Evolutionary conservation across 106 monocot species (phyloP), one percentile per base, ranked within the genome.

Genomic region (Xerophyta viscosa): DNA sequence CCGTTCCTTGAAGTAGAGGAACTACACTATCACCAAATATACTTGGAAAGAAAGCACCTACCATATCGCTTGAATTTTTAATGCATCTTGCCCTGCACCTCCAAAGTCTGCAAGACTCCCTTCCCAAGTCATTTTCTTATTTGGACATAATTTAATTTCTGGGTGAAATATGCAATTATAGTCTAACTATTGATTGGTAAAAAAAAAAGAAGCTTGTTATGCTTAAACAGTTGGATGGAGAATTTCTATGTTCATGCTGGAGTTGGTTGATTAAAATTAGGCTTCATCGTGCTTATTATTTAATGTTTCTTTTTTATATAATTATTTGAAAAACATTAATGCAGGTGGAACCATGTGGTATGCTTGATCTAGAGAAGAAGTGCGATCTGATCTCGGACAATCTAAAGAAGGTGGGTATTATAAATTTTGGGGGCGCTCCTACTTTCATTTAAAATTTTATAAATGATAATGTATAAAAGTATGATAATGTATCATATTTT

Each of bases 351-450:
- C 87, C 73, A 36, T 57, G 50, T 63, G 54, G 52, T 31, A 18
- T 25, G 11, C 71, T 84, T 27, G 69, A 57, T 64, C 41, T 75
- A 30, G 71, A 93, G 54, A 63, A 66, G 30, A 87, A 45, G 52
- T 66, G 48, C 31, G 47, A 41, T n/a, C 60, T 93, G 23, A 62
- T 87, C 52, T 53, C 60, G 25, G 71, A 83, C 26, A 56, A 70
- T 52, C 65, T 87, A 37, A 42, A 29, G 10, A 75, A 84, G 87
- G 93, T 83, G 52, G 69, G 27, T 4, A 22, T 11, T 52, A 41
- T 18, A 23, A 17, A 49, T 24, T 64, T 47, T 7, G 19, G 54
- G 22, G 23, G 27, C 42, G 14, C 10, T 33, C 37, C 15, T 19
- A 42, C 20, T 36, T 44, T 37, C 20, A 33, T 60, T 54, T 22